Percentiles rank a stretch among this genome's conserved stretches.
These are phyloP conservation scores for Coniochaeta pulveracea DNA, from an alignment of 2,329 filamentous ascomycete species.

Conservation along the genomic window DNA sequence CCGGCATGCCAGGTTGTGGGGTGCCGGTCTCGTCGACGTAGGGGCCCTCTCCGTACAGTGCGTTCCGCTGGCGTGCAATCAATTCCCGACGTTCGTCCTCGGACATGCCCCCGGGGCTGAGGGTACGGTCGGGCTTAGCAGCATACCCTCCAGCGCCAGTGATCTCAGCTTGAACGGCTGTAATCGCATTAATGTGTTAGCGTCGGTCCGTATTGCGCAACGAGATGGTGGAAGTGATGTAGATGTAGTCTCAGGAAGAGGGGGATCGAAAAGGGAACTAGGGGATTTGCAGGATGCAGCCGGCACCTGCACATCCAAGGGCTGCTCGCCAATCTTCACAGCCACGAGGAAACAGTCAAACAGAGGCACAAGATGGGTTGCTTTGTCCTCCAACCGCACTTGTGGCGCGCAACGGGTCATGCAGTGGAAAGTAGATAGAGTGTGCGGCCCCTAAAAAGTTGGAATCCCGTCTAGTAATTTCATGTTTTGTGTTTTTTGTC, in stretches of 20 bases:
- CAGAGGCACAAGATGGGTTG: no score
- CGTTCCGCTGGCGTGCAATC: slow-evolving; percentile 90
- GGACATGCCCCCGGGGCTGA: slow-evolving; percentile 76
- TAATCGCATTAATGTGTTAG: slow-evolving; percentile 21
- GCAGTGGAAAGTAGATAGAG: slow-evolving; percentile 16
- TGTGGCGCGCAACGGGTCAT: slow-evolving; percentile 17
- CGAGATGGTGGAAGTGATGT: no score
- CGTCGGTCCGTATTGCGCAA: slow-evolving; percentile 9
- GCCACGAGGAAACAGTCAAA: slow-evolving; percentile 9
- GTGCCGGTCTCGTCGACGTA: slow-evolving; percentile 59
- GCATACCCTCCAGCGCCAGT: slow-evolving; percentile 27
- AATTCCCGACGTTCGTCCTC: slow-evolving; percentile 94
- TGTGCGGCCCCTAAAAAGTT: slow-evolving; percentile 15
- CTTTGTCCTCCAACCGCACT: no score
- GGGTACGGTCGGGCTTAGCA: slow-evolving; percentile 74
- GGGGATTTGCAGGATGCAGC: not conserved
- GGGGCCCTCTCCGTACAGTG: slow-evolving; percentile 71
- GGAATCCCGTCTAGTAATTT: slow-evolving; percentile 23
- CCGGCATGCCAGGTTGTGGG: slow-evolving; percentile 54
- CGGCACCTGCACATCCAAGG: slow-evolving; percentile 1
- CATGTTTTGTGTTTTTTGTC: slow-evolving; percentile 17
- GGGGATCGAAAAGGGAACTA: slow-evolving; percentile 3
- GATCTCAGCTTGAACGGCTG: slow-evolving; percentile 31
- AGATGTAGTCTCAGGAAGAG: no score
- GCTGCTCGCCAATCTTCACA: slow-evolving; percentile 9